Conservation (phyloP, 257 asterid genomes). For the Solanum ossicruentum region DNA sequence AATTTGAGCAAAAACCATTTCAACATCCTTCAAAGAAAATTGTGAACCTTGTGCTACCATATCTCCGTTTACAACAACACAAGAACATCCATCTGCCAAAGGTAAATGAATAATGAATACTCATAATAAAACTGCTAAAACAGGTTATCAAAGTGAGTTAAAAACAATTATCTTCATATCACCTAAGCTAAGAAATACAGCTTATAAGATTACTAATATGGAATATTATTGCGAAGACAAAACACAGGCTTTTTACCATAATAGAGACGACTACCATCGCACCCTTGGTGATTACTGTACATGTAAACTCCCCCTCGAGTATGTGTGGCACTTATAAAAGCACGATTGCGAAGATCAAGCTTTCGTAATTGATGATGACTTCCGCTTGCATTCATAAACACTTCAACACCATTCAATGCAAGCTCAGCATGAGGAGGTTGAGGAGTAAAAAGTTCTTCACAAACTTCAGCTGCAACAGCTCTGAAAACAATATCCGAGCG, state of each 20-base stretch:
- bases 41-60: constrained; percentile 93
- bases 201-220: neutral
- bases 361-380: constrained; percentile 91
- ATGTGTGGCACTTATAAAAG: constrained; percentile 88
- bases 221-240: neutral
- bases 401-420: constrained; percentile 89
- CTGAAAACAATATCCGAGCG: constrained; percentile 23
- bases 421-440: constrained; percentile 91
- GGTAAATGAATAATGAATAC: constrained; percentile 4
- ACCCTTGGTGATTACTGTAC: constrained; percentile 96
- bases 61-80: constrained; percentile 87
- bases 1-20: constrained; percentile 82
- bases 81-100: constrained; percentile 87
- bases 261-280: constrained; percentile 96
- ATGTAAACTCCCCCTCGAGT: constrained; percentile 96
- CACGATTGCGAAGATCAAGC: constrained; percentile 80
- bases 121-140: neutral
- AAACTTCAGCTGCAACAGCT: constrained; percentile 96
- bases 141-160: neutral
- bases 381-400: constrained; percentile 95
- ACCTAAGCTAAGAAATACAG: neutral
- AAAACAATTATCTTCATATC: neutral
- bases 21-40: constrained; percentile 88
- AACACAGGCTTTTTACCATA: constrained; percentile 42
- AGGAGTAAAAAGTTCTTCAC: constrained; percentile 92